Evolutionary conservation across 345 rosid genomes (phyloP), one percentile per base, ranked within the genome.

Genomic region (Salix suchowensis): DNA sequence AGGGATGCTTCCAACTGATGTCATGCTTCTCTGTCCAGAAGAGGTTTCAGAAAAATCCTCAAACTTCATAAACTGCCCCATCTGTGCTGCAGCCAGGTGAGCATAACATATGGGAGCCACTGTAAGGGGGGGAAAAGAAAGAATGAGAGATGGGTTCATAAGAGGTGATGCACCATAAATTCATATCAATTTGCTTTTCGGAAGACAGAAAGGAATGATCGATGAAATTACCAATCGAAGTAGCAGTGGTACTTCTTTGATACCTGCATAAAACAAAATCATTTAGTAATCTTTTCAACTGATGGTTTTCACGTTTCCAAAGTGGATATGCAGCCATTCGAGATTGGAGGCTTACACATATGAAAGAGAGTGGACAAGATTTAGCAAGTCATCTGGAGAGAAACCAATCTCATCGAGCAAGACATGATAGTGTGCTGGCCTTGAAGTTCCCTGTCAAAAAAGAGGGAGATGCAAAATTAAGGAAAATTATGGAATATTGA

Each of bases 61-160:
- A 21, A 90, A 85, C 85, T 91, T 93, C 14, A 86, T 48, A 84
- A 91, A 93, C 74, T 96, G 97, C 11, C 86, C 87, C 84, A 92
- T 76, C 68, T 96, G 99, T 23, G 76, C 77, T 39, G 97, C 97
- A 24, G 96, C 98, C 4, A 88, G 97, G 81, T 96, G 99, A 32
- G 99, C 98, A 8, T 93, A 93, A 40, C 91, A 87, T 68, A 96
- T 84, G 0, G 99, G 98, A 77, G 99, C 98, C 84, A 92, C 99
- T 93, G 92, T 23, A 7, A 6, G 18, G 68, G 76, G 68, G 65
- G 36, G 32, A 73, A 30, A 30, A 67, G 54, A 65, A 24, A 52
- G 50, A 67, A 30, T 7, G 21, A 13, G 12, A 34, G 69, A 26
- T 66, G n/a, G 69, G 36, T 30, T 50, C 40, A 7, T 14, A 66